These are phyloP conservation scores for Saccharomycopsis vini DNA, from an alignment of 805 yeast species.

Conservation along the genomic window DNA sequence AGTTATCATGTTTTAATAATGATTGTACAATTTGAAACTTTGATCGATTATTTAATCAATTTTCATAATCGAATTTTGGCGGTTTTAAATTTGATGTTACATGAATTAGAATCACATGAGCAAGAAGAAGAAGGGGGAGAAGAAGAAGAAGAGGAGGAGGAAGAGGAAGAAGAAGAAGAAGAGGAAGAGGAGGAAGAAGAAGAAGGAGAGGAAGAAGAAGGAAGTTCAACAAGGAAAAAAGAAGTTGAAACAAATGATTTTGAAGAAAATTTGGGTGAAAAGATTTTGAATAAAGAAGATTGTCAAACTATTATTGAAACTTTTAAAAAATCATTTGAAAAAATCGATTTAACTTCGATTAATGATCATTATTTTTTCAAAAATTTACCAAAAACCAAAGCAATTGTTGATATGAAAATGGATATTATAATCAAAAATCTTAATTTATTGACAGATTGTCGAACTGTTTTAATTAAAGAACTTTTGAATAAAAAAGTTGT, in stretches of 20 bases:
- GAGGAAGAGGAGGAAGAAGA: too few relatives aligned
- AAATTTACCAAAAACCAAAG: background rate
- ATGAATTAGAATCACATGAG: background rate
- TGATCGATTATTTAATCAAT: background rate
- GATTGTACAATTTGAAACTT: background rate
- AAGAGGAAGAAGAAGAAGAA: too few relatives aligned
- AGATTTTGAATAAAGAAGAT: too few relatives aligned
- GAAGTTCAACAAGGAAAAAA: too few relatives aligned
- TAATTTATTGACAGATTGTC: background rate
- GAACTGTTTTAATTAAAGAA: background rate
- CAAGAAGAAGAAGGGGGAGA: too few relatives aligned
- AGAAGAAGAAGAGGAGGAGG: too few relatives aligned
- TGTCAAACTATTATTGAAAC: too few relatives aligned
- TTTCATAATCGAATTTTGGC: background rate
- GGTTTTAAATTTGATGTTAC: background rate
- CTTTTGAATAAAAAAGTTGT: background rate
- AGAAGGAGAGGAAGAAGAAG: too few relatives aligned
- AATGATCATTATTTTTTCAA: background rate
- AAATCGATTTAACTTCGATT: too few relatives aligned
- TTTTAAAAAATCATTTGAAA: too few relatives aligned
- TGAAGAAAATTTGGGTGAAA: too few relatives aligned
- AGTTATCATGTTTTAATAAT: background rate
- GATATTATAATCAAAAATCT: background rate
- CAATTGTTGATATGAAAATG: background rate
- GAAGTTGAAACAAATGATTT: too few relatives aligned